Percentiles rank a stretch among this genome's conserved stretches.
These are phyloP conservation scores for Scedosporium apiospermum DNA, from an alignment of 2,329 filamentous ascomycete genomes.

Conservation along the genomic window DNA sequence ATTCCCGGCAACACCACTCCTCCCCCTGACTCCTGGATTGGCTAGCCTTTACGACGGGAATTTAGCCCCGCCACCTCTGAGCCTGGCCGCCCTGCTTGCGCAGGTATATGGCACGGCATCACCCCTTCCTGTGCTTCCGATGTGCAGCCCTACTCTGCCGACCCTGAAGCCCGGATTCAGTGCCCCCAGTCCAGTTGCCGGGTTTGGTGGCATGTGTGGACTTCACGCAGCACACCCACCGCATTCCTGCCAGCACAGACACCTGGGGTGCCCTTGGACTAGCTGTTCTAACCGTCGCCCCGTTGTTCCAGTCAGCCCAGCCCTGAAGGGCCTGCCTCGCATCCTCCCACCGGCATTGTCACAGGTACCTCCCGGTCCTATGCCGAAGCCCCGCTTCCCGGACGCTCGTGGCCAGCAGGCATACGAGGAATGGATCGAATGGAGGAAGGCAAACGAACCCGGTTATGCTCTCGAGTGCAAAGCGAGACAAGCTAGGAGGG, in stretches of 20 bases:
- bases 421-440: constrained; percentile 39
- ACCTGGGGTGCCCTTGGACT: not conserved
- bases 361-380: constrained; percentile 1
- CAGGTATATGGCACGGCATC: not conserved
- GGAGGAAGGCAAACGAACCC: constrained; percentile 37
- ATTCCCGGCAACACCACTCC: not conserved
- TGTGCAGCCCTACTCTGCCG: not conserved
- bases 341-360: not conserved
- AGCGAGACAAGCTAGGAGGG: constrained; percentile 29
- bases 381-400: constrained; percentile 26
- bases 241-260: not conserved
- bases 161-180: not conserved
- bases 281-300: not conserved
- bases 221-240: not conserved
- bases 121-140: not conserved
- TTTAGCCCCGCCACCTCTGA: not conserved
- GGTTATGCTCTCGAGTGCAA: constrained; percentile 38
- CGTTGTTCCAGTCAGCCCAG: not conserved
- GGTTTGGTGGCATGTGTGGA: not conserved
- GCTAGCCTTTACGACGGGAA: not conserved
- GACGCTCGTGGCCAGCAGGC: constrained; percentile 31
- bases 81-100: not conserved
- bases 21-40: not conserved
- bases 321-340: not conserved
- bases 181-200: not conserved